Conservation (phyloP, 2,329 filamentous ascomycete genomes). For the Fusarium hainanense region DNA sequence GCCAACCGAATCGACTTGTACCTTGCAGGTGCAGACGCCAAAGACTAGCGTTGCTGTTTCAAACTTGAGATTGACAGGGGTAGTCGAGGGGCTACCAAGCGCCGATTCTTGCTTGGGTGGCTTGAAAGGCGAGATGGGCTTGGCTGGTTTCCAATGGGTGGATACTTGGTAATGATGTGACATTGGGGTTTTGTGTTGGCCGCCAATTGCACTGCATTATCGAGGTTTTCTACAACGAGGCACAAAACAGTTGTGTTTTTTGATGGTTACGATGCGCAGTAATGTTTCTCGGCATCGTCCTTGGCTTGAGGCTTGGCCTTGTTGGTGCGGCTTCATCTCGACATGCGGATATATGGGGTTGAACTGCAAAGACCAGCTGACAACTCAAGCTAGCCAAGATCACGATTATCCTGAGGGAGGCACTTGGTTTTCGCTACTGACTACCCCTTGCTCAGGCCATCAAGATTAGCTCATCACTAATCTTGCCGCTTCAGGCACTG, state of each 20-base stretch:
- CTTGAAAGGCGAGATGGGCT: constrained; percentile 6
- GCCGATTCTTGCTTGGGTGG: constrained; percentile 30
- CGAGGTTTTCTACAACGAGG: constrained; percentile 11
- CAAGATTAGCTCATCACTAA: constrained; percentile 11
- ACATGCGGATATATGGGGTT: constrained; percentile 16
- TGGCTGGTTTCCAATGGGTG: constrained; percentile 40
- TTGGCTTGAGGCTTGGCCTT: constrained; percentile 1
- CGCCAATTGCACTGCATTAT: constrained; percentile 26
- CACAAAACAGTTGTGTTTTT: constrained; percentile 17
- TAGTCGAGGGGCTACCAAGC: constrained; percentile 35
- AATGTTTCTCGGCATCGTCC: constrained; percentile 16
- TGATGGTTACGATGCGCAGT: constrained; percentile 11
- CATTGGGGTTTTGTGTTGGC: constrained; percentile 26
- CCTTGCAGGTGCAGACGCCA: constrained; percentile 36
- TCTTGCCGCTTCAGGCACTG: constrained; percentile 25
- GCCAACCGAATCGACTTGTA: constrained; percentile 36
- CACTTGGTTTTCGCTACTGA: constrained; percentile 3
- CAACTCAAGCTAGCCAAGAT: constrained; percentile 8
- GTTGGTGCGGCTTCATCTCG: constrained; percentile 7
- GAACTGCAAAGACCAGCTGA: constrained; percentile 16
- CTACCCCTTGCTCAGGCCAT: constrained; percentile 8
- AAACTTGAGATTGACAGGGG: constrained; percentile 29
- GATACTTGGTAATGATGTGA: constrained; percentile 30
- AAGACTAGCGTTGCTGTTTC: constrained; percentile 36
- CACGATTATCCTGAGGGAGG: constrained; percentile 5